Evolutionary conservation across 495 filamentous ascomycete genomes (phyloP).

Genomic region (Aspergillus haitiensis): DNA sequence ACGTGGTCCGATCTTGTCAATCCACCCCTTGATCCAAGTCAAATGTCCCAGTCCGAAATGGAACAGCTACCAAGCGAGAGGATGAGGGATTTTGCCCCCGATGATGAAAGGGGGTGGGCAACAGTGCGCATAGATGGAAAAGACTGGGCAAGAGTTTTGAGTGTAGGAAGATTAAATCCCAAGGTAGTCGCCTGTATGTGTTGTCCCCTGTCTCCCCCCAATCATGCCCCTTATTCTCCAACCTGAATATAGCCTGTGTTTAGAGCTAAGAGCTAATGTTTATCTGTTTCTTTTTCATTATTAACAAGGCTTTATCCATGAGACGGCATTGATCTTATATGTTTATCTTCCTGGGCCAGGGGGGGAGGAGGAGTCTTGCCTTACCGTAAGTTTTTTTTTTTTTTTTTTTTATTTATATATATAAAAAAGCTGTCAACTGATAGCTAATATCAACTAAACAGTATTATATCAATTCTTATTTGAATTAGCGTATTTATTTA

Average conservation of each 20-base stretch:
- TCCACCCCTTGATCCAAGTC: conserved; percentile 74
- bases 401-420: background rate
- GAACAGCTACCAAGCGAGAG: conserved; percentile 70
- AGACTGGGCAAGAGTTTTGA: conserved; percentile 88
- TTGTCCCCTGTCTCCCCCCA: background rate
- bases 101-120: conserved; percentile 73
- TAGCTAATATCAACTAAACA: conserved; percentile 25
- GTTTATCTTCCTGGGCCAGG: conserved; percentile 81
- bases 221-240: no score
- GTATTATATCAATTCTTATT: conserved; percentile 63
- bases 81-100: conserved; percentile 54
- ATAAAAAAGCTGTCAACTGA: background rate
- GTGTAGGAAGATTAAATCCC: conserved; percentile 83
- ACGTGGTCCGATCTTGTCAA: conserved; percentile 81
- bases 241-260: background rate
- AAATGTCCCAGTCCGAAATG: conserved; percentile 63
- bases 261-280: background rate
- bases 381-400: conserved; percentile 60
- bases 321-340: conserved; percentile 87
- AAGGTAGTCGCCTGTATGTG: conserved; percentile 83
- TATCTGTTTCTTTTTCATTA: conserved; percentile 3
- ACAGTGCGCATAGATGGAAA: conserved; percentile 84
- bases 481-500: conserved; percentile 1
- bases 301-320: conserved; percentile 58
- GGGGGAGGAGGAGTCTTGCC: conserved; percentile 68